Conservation (phyloP, 2,329 filamentous ascomycete genomes). For the Pestalotiopsis sp. region DNA sequence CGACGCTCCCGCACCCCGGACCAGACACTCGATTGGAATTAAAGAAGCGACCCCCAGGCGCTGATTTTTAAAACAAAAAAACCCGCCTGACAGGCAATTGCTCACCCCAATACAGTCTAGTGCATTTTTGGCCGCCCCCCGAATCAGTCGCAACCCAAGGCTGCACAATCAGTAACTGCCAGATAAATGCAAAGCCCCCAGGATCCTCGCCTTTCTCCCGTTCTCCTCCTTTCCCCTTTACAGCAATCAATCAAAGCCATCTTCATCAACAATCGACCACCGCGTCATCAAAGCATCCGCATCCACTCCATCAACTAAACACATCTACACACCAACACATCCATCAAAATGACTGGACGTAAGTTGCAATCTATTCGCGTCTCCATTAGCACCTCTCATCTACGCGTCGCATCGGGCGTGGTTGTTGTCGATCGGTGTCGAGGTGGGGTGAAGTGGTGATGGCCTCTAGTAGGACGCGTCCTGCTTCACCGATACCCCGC, state of each 20-base stretch:
- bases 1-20: slow-evolving; percentile 4
- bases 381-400: slow-evolving; percentile 14
- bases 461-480: slow-evolving; percentile 13
- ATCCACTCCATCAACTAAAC: slow-evolving; percentile 26
- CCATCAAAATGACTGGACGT: slow-evolving; percentile 72
- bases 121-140: not conserved
- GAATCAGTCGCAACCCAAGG: slow-evolving; percentile 5
- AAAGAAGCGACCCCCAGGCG: not conserved
- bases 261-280: slow-evolving; percentile 8
- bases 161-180: slow-evolving; percentile 16
- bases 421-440: not conserved
- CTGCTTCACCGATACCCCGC: slow-evolving; percentile 2
- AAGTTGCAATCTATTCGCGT: slow-evolving; percentile 44
- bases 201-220: slow-evolving; percentile 16
- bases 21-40: slow-evolving; percentile 7
- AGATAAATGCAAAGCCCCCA: slow-evolving; percentile 22
- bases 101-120: slow-evolving; percentile 7
- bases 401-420: slow-evolving; percentile 16
- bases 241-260: slow-evolving; percentile 13
- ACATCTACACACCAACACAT: slow-evolving; percentile 25
- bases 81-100: not conserved
- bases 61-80: not conserved
- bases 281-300: slow-evolving; percentile 28
- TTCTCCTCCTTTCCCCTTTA: slow-evolving; percentile 21
- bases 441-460: slow-evolving; percentile 21